phyloP scores from a whole-genome alignment of 2,329 filamentous ascomycete species.

The Aspergillus candidus region DNA sequence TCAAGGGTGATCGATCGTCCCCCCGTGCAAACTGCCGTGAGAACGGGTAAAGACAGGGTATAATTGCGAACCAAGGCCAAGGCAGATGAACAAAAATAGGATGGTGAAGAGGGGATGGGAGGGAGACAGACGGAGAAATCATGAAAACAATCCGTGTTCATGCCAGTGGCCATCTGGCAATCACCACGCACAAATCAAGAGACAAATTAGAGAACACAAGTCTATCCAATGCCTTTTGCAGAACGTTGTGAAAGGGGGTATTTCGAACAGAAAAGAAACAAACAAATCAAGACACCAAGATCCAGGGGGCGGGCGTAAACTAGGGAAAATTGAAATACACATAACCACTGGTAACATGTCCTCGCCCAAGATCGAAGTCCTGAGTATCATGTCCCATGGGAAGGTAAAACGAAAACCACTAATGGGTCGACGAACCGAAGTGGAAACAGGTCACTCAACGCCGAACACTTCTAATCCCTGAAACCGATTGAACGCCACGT shows the following conservation, averaged over 20 bases:
- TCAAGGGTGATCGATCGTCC: too few species aligned
- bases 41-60: conserved; percentile 5
- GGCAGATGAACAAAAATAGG: not conserved
- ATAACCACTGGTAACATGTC: conserved; percentile 6
- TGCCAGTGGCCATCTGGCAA: not conserved
- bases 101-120: not conserved
- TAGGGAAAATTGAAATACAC: conserved; percentile 7
- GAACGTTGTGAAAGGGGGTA: conserved; percentile 19
- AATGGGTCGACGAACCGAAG: conserved; percentile 6
- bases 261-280: conserved; percentile 15
- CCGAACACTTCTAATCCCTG: conserved; percentile 29
- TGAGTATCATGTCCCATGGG: conserved; percentile 4
- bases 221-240: conserved; percentile 20
- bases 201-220: conserved; percentile 7
- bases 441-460: conserved; percentile 20
- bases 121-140: not conserved
- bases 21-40: not conserved
- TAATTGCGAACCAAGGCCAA: conserved; percentile 8
- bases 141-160: not conserved
- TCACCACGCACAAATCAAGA: conserved; percentile 1
- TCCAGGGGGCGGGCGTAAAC: conserved; percentile 1
- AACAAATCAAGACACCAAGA: conserved; percentile 7
- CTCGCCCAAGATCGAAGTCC: too few species aligned
- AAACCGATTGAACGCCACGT: conserved; percentile 26
- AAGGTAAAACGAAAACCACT: conserved; percentile 5